Evolutionary conservation across 2,329 filamentous ascomycete species (phyloP), one percentile per base, ranked within the genome.

Genomic region (Penicillium sp.): DNA sequence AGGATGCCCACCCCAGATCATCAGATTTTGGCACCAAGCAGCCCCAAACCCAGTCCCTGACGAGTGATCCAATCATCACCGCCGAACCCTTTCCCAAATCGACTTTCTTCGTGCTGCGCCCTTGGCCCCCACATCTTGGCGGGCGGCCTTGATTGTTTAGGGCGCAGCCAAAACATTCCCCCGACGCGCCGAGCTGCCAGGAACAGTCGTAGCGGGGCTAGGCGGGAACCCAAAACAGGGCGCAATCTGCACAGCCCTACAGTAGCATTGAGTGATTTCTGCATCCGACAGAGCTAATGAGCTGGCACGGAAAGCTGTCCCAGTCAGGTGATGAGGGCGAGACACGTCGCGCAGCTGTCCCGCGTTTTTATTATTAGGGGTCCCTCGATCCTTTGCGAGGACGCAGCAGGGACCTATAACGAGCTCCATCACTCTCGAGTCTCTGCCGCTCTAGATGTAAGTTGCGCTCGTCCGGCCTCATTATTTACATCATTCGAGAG

Each of bases 121-220:
- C 35, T 31, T 41, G 50, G 50, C 17, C 50, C 50, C 50, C 50
- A 53, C 23, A 7, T 29, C 50, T 44, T 53, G 50, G 50, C 50
- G 2, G 9, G 19, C 17, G 5, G 50, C 50, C 31, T 53, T 44
- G 31, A 41, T 15, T 41, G 35, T 6, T 41, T 41, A 41, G 35
- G 35, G 35, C 35, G 13, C 35, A 13, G 35, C 11, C 35, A 13
- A 38, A 41, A 15, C 35, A 15, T 5, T 11, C 35, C 35, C 9
- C 26, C 26, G 26, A 41, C 9, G 8, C 11, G 35, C 35, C 9
- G 35, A 41, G 13, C 35, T 4, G 2, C 35, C 15, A 41, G 35
- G 35, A 41, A 41, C 35, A 41, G 35, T 41, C 35, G 35, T 41
- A 17, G 35, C 35, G 35, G 9, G 35, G 35, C 11, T 41, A 9